Conservation (phyloP, 2,329 filamentous ascomycete species). For the Capronia coronata region DNA sequence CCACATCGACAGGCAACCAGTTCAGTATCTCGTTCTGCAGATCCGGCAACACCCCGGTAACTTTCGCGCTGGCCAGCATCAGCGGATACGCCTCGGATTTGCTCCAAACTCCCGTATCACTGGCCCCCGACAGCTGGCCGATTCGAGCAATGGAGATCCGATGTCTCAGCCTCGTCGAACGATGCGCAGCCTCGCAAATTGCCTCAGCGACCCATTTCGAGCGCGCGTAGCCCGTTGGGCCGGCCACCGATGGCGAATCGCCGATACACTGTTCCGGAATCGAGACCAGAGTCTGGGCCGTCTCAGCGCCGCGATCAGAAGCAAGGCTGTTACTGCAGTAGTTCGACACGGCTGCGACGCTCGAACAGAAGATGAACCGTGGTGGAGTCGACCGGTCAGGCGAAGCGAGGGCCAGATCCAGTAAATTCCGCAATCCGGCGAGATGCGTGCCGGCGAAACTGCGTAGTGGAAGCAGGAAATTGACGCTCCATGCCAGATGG, state of each 20-base stretch:
- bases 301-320: too few relatives aligned
- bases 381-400: constrained; percentile 21
- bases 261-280: constrained; percentile 19
- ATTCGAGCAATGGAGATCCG: constrained; percentile 44
- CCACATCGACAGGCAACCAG: constrained; percentile 43
- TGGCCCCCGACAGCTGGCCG: constrained; percentile 49
- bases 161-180: constrained; percentile 17
- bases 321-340: too few relatives aligned
- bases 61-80: constrained; percentile 41
- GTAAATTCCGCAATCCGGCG: constrained; percentile 44
- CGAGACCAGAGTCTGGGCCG: too few relatives aligned
- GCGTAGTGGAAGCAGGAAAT: constrained; percentile 53
- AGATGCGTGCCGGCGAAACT: constrained; percentile 53
- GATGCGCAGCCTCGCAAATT: constrained; percentile 40
- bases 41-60: constrained; percentile 42
- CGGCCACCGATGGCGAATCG: constrained; percentile 29
- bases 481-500: constrained; percentile 60
- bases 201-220: constrained; percentile 56
- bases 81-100: constrained; percentile 48
- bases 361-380: constrained; percentile 48
- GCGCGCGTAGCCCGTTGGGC: constrained; percentile 49
- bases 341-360: constrained; percentile 40
- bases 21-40: constrained; percentile 38
- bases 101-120: constrained; percentile 46
- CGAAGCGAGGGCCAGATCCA: constrained; percentile 39